Conservation (phyloP, 306 rosid genomes). For the Medicago ruthenica region DNA sequence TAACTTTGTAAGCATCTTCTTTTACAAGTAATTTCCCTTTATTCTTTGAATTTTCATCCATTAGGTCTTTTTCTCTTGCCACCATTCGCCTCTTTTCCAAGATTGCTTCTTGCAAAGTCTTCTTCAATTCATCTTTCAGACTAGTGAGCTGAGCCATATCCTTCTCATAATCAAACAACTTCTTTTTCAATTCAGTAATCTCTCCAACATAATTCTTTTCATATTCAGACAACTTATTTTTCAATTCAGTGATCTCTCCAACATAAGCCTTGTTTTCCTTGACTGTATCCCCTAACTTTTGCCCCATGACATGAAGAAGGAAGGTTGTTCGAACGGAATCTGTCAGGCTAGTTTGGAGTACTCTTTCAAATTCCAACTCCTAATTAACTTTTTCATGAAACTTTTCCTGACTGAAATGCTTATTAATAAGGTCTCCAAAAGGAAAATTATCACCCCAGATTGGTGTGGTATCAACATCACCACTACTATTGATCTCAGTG, state of each 20-base stretch:
- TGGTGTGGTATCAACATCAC: no score
- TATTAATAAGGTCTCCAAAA: no score
- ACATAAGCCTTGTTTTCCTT: background rate
- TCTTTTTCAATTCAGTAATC: no score
- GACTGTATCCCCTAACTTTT: background rate
- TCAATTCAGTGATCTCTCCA: background rate
- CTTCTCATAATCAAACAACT: no score
- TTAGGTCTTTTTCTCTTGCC: background rate
- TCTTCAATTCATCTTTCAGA: background rate
- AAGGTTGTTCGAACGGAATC: background rate
- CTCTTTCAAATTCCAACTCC: no score
- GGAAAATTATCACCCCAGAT: no score
- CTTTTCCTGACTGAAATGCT: no score
- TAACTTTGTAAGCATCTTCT: background rate
- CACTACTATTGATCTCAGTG: no score
- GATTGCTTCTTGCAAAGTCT: background rate
- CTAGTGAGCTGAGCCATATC: no score
- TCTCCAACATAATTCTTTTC: no score
- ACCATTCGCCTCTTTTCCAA: background rate
- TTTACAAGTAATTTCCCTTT: background rate
- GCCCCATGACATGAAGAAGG: background rate
- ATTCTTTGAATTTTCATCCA: background rate
- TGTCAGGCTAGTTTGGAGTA: no score
- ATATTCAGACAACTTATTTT: background rate
- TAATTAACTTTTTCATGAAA: no score